A percentile compares a stretch with the other conserved stretches of the same genome.
phyloP scores from a whole-genome alignment of 495 filamentous ascomycete species.

The Penicillium arizonense region DNA sequence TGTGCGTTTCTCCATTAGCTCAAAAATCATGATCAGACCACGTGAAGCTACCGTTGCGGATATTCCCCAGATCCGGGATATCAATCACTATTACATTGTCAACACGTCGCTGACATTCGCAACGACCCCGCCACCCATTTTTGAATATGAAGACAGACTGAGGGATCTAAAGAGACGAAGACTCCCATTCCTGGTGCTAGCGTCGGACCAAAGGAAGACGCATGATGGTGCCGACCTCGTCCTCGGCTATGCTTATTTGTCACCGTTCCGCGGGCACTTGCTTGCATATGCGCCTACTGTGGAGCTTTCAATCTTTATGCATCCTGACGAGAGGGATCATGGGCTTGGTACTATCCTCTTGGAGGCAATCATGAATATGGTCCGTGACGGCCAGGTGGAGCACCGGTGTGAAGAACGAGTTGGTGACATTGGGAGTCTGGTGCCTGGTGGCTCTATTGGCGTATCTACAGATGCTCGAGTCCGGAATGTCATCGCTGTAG shows the following conservation, averaged over 20 bases:
- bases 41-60: slow-evolving; percentile 17
- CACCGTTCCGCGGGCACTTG: slow-evolving; percentile 22
- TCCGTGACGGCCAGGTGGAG: background rate
- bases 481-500: slow-evolving; percentile 25
- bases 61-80: slow-evolving; percentile 24
- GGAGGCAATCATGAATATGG: background rate
- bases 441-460: background rate
- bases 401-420: slow-evolving; percentile 7
- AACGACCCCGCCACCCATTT: slow-evolving; percentile 15
- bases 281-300: slow-evolving; percentile 31
- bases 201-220: slow-evolving; percentile 6
- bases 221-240: slow-evolving; percentile 11
- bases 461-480: slow-evolving; percentile 7
- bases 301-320: slow-evolving; percentile 29
- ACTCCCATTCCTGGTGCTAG: slow-evolving; percentile 29
- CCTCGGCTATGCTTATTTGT: slow-evolving; percentile 28
- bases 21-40: slow-evolving; percentile 9
- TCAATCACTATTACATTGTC: slow-evolving; percentile 30
- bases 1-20: too few species aligned
- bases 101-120: slow-evolving; percentile 29
- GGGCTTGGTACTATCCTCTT: background rate
- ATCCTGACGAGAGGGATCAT: slow-evolving; percentile 14
- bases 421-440: background rate
- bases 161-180: slow-evolving; percentile 11
- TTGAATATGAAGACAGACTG: slow-evolving; percentile 16